These are phyloP conservation scores for Arabis alpina DNA, from an alignment of 345 rosid genomes.

Conservation along the genomic window DNA sequence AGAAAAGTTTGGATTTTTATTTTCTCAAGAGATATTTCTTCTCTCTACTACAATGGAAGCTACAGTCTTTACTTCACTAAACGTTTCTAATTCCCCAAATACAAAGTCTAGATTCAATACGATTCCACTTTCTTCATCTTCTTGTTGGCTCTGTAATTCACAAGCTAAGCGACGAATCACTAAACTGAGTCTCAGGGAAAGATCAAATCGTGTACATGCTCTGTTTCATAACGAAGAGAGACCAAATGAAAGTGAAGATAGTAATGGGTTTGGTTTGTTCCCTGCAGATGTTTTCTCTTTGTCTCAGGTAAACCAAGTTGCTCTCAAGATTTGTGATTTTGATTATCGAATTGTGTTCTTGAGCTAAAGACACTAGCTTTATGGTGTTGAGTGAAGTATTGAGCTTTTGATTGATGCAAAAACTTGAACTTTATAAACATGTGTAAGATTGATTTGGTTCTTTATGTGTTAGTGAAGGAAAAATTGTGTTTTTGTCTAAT, in stretches of 20 bases:
- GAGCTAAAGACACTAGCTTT: constrained; percentile 7
- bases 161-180: constrained; percentile 45
- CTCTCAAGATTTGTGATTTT: not conserved
- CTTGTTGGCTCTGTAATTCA: constrained; percentile 40
- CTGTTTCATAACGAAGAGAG: constrained; percentile 48
- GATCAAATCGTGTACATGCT: constrained; percentile 50
- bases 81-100: constrained; percentile 50
- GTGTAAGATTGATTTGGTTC: constrained; percentile 46
- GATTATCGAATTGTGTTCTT: not conserved
- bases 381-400: constrained; percentile 6
- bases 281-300: constrained; percentile 52
- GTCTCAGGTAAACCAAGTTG: constrained; percentile 52
- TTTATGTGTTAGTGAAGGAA: constrained; percentile 60
- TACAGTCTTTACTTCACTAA: constrained; percentile 48
- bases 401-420: not conserved
- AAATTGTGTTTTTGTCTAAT: constrained; percentile 15
- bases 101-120: constrained; percentile 36
- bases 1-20: constrained; percentile 21
- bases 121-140: constrained; percentile 43
- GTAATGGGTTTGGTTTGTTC: constrained; percentile 47
- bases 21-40: constrained; percentile 1
- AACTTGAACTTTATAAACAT: not conserved
- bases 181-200: constrained; percentile 49
- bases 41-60: constrained; percentile 51
- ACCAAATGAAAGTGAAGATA: constrained; percentile 52